These are phyloP conservation scores for Dendrobium huoshanense DNA, from an alignment of 106 monocot genomes.

Conservation along the genomic window DNA sequence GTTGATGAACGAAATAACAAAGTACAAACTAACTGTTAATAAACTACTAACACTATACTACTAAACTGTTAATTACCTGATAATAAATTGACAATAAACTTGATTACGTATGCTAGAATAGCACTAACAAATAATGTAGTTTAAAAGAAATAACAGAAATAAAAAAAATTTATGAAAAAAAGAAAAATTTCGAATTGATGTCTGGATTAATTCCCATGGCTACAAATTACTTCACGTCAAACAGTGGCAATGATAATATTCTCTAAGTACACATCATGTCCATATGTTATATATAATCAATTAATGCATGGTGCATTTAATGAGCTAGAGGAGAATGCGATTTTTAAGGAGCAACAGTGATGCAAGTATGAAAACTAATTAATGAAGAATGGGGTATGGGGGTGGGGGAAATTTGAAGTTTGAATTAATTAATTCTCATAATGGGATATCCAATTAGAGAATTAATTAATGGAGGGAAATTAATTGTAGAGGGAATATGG, in stretches of 20 bases:
- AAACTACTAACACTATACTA: neutral
- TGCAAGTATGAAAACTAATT: too few relatives aligned
- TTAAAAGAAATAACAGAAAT: neutral
- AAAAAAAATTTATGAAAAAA: too few relatives aligned
- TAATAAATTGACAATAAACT: neutral
- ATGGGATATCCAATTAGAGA: too few relatives aligned
- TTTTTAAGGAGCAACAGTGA: too few relatives aligned
- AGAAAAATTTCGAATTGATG: neutral
- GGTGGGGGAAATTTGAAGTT: too few relatives aligned
- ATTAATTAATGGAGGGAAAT: too few relatives aligned
- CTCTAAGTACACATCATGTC: neutral
- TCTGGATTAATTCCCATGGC: neutral
- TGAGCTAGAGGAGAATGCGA: neutral
- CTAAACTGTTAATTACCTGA: neutral
- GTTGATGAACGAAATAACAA: neutral
- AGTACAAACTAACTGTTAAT: neutral
- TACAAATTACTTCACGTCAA: neutral
- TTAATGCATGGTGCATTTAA: neutral
- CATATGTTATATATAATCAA: neutral
- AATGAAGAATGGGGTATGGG: too few relatives aligned
- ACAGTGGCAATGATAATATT: neutral
- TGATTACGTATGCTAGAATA: neutral
- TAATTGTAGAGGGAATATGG: too few relatives aligned
- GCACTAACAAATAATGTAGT: neutral
- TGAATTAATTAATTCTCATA: too few relatives aligned